These are phyloP conservation scores for Peronospora destructor DNA, from an alignment of 352 stramenopile species.

Conservation along the genomic window DNA sequence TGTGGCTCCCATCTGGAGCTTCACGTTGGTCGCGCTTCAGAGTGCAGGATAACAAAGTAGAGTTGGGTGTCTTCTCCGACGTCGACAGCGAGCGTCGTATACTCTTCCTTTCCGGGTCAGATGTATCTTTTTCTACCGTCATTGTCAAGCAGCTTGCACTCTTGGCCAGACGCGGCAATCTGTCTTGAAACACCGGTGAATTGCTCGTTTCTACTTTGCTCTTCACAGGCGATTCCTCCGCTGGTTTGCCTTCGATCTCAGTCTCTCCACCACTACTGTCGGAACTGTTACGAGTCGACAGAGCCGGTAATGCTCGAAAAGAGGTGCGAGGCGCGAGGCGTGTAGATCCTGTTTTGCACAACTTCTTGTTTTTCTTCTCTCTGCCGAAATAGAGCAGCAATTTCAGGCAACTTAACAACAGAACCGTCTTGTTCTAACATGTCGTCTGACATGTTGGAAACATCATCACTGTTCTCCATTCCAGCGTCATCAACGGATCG, in stretches of 20 bases:
- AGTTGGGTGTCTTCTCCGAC: slow-evolving; percentile 13
- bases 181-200: not conserved
- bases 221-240: slow-evolving; percentile 24
- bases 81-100: slow-evolving; percentile 22
- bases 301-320: slow-evolving; percentile 28
- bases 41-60: not conserved
- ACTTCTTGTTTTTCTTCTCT: slow-evolving; percentile 15
- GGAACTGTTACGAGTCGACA: slow-evolving; percentile 24
- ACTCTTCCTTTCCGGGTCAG: not conserved
- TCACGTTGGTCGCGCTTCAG: slow-evolving; percentile 16
- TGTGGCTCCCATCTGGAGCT: not conserved
- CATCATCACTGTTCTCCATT: slow-evolving; percentile 22
- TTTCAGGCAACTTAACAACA: slow-evolving; percentile 35
- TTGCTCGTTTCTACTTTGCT: not conserved
- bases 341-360: slow-evolving; percentile 39
- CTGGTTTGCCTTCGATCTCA: slow-evolving; percentile 54
- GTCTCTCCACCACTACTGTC: slow-evolving; percentile 57
- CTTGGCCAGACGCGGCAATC: slow-evolving; percentile 9
- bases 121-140: not conserved
- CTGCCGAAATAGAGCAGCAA: slow-evolving; percentile 47
- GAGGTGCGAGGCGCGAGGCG: slow-evolving; percentile 27
- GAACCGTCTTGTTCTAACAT: slow-evolving; percentile 63
- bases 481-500: slow-evolving; percentile 2
- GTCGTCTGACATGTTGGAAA: slow-evolving; percentile 64
- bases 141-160: slow-evolving; percentile 17